These are phyloP conservation scores for Wickerhamiella alocasiicola DNA, from an alignment of 805 yeast genomes.

Conservation along the genomic window DNA sequence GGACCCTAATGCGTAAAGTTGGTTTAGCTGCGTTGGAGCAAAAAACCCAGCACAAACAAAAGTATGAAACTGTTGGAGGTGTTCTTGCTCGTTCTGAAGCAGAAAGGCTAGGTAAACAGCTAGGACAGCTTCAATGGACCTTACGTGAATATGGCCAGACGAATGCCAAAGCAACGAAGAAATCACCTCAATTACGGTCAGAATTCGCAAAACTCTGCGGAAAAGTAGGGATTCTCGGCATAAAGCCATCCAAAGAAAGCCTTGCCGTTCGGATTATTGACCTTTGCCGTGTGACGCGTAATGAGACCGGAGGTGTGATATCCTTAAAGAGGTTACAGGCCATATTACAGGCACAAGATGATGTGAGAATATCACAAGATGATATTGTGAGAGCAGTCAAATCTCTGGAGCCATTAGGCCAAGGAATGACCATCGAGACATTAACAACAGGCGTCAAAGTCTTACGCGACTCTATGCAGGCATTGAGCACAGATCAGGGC, in stretches of 20 bases:
- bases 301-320: conserved; percentile 72
- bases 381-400: conserved; percentile 50
- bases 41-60: conserved; percentile 5
- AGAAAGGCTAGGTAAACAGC: conserved; percentile 52
- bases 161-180: conserved; percentile 54
- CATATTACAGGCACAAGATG: conserved; percentile 21
- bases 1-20: conserved; percentile 10
- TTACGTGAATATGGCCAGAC: conserved; percentile 61
- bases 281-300: conserved; percentile 54
- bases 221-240: conserved; percentile 57
- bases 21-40: conserved; percentile 16
- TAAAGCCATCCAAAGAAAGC: conserved; percentile 30
- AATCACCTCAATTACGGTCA: conserved; percentile 50
- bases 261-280: conserved; percentile 66
- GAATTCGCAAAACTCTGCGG: conserved; percentile 68
- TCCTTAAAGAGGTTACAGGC: conserved; percentile 42
- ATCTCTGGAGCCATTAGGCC: conserved; percentile 46
- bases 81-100: conserved; percentile 26
- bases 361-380: conserved; percentile 23
- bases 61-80: conserved; percentile 12
- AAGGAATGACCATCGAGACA: conserved; percentile 52
- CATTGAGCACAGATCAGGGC: conserved; percentile 55
- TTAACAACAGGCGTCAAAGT: conserved; percentile 40
- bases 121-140: conserved; percentile 65
- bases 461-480: conserved; percentile 50